Evolutionary conservation across 129 eudicot genomes (phyloP), one percentile per base, ranked within the genome.

Genomic region (Mikania micrantha): DNA sequence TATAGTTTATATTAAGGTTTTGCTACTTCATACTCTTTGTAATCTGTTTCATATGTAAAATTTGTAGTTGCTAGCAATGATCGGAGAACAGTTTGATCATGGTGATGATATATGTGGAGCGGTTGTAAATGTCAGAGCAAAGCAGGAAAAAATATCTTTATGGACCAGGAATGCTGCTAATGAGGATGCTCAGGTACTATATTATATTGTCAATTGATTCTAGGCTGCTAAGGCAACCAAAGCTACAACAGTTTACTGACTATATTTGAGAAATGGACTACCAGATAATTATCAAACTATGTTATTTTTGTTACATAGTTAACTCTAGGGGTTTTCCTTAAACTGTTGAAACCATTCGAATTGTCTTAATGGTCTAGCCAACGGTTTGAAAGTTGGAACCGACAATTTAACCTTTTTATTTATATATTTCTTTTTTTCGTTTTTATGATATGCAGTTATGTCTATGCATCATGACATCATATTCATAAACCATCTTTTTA

Each of bases 101-200:
- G 98, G 96, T 54, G 98, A 93, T 79, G 98, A 93, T 64, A 84
- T 93, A 27, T 93, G 98, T 86, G 96, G 98, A 74, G 98, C 90
- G 13, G 96, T 93, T 69, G 92, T 88, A n/a, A 93, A 84, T 75
- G 90, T 93, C 21, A 77, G 98, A 61, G 6, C 32, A 47, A 86
- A 66, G 81, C 82, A 66, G 44, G 98, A 91, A 0, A 88, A 88
- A 74, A 79, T 93, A 56, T 50, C 96, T 29, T 0, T 93, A 9
- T 93, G 98, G 98, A 93, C 98, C 74, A 93, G 81, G 83, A 86
- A 88, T 80, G 98, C 98, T 80, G 90, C 98, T n/a, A 86, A 86
- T 77, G 96, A 93, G 83, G 66, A 78, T 56, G 90, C 96, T 80
- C 98, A 93, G 98, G 98, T 93, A 70, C 35, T 73, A 44, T 64